phyloP scores from a whole-genome alignment of 1,284 basidiomycete genomes.

The Heterobasidion parviporum region DNA sequence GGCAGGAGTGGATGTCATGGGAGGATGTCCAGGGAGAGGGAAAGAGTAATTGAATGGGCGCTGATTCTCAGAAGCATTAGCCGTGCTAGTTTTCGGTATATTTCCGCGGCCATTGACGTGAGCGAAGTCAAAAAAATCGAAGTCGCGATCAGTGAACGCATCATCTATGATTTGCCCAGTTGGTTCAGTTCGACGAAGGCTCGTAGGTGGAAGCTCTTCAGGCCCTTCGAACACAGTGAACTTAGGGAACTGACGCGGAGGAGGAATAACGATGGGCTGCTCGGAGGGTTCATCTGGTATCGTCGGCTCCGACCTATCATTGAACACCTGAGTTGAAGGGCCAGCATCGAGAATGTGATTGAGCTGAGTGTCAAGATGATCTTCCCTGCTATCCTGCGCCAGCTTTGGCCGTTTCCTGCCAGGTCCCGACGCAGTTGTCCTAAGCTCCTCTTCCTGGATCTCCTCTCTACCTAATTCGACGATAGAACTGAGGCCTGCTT shows the following conservation, averaged over 20 bases:
- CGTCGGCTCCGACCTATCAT: background rate
- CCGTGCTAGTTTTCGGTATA: slow-evolving; percentile 30
- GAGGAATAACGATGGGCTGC: background rate
- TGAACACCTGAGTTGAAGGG: too few relatives aligned
- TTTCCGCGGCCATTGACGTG: slow-evolving; percentile 21
- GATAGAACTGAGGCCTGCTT: slow-evolving; percentile 33
- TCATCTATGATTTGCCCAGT: slow-evolving; percentile 13
- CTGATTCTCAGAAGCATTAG: slow-evolving; percentile 43
- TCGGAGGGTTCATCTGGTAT: background rate
- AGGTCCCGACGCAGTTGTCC: slow-evolving; percentile 30
- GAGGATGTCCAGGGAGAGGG: slow-evolving; percentile 24
- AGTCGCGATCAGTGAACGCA: slow-evolving; percentile 28
- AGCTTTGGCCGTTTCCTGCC: slow-evolving; percentile 45
- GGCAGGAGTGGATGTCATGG: slow-evolving; percentile 45
- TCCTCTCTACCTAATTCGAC: slow-evolving; percentile 28
- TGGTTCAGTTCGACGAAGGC: slow-evolving; percentile 13
- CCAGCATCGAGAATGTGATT: too few relatives aligned
- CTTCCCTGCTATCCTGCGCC: slow-evolving; percentile 7
- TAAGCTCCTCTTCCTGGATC: slow-evolving; percentile 25
- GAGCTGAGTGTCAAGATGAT: background rate
- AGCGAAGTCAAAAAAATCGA: slow-evolving; percentile 41
- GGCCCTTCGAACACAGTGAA: slow-evolving; percentile 24
- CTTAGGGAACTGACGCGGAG: background rate
- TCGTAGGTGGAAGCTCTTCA: slow-evolving; percentile 18
- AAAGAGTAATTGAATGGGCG: slow-evolving; percentile 46